phyloP scores from a whole-genome alignment of 805 yeast species.

The Suhomyces emberorum region DNA sequence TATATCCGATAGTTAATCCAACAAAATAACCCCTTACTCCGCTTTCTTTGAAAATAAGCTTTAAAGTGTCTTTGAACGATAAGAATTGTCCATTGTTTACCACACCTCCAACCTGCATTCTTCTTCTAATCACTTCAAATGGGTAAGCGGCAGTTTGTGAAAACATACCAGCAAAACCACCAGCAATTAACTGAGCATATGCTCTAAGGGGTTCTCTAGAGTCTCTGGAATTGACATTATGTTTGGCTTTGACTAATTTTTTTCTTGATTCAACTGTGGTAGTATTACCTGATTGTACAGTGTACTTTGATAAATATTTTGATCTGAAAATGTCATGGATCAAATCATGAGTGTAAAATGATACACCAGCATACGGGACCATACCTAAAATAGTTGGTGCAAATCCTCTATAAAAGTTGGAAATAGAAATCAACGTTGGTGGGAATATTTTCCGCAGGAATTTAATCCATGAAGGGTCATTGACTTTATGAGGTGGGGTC shows the following conservation, averaged over 20 bases:
- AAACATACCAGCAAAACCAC: slow-evolving; percentile 92
- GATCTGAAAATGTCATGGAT: slow-evolving; percentile 83
- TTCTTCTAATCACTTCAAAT: slow-evolving; percentile 87
- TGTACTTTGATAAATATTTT: slow-evolving; percentile 49
- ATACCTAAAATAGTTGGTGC: slow-evolving; percentile 91
- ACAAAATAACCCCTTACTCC: slow-evolving; percentile 90
- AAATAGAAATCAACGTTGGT: slow-evolving; percentile 30
- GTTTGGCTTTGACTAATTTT: slow-evolving; percentile 9
- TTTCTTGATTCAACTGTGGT: slow-evolving; percentile 5
- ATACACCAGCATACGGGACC: slow-evolving; percentile 97
- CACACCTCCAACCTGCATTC: slow-evolving; percentile 94
- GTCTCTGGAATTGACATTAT: slow-evolving; percentile 30
- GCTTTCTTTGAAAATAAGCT: slow-evolving; percentile 60
- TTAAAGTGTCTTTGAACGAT: slow-evolving; percentile 53
- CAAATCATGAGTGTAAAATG: slow-evolving; percentile 89
- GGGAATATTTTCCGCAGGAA: slow-evolving; percentile 33
- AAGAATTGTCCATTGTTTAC: slow-evolving; percentile 56
- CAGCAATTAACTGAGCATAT: slow-evolving; percentile 92
- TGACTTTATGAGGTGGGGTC: slow-evolving; percentile 30
- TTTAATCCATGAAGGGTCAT: slow-evolving; percentile 38
- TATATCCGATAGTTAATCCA: slow-evolving; percentile 91
- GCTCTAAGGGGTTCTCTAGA: slow-evolving; percentile 67
- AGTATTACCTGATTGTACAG: slow-evolving; percentile 30
- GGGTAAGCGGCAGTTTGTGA: slow-evolving; percentile 98
- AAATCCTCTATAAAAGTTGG: slow-evolving; percentile 91